Base-by-base conservation (phyloP, 495 filamentous ascomycete species). In the Apodospora peruviana region DNA sequence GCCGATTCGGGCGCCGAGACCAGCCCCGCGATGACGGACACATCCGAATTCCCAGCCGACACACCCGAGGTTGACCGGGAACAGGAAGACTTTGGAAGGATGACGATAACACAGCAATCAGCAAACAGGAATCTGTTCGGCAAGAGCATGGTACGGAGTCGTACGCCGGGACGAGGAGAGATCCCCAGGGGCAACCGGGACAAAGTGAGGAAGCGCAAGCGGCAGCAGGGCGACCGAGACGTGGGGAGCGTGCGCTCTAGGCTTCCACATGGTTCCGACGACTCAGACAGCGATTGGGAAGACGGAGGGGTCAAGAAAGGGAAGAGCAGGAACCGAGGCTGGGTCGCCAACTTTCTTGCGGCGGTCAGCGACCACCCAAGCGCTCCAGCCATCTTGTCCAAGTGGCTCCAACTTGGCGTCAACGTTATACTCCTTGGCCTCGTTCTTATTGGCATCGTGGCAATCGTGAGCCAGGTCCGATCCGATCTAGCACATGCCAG, bases 361-460 rank as follows among this genome's bases (percentile, higher is more conserved):
- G 80, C 83, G 43, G 69, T 95, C 50, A 86, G 86, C 53, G 77
- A 78, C 35, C 87, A 96, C 60, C 91, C 90, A 0, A 80, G 84
- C 54, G 79, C 95, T n/a, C 93, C 93, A 4, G 78, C 83, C 45
- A 86, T 95, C 43, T 71, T 96, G 18, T 90, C 89, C 22, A 86
- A 80, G 65, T 98, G 91, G 78, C 70, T 89, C 11, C 87, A 91
- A 52, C 74, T 96, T 35, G 64, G 78, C 8, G 82, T 95, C 59
- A 96, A 96, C 60, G 51, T 87, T 50, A 75, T 86, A 51, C 70
- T 95, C 4, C 77, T 88, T 9, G 69, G 76, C 35, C 66, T 81
- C 9, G 72, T 82, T 9, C 72, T 91, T 17, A 91, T 84, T 62
- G 70, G 85, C n/a, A 68, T 90, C 25, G 88, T 82, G 57, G 73